Evolutionary conservation across 2,329 filamentous ascomycete genomes (phyloP).

Genomic region (Coleophoma cylindrospora): DNA sequence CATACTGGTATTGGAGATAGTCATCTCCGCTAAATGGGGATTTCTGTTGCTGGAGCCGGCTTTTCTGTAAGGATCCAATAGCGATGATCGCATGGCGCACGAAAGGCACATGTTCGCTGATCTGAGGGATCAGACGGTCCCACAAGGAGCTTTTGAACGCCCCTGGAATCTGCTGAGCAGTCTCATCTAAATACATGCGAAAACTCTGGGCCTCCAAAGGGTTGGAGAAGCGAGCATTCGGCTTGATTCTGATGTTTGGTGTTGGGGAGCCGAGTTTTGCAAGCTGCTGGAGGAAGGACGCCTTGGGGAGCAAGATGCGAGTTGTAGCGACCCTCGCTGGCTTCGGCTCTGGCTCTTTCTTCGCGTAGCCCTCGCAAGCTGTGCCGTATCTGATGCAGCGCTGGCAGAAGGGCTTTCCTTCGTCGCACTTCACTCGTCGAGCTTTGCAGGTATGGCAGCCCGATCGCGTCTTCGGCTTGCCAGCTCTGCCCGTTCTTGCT

Average conservation of each 20-base stretch:
- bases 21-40: not conserved
- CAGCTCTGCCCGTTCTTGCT: not conserved
- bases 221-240: not conserved
- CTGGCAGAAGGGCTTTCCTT: not conserved
- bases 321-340: not conserved
- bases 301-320: not conserved
- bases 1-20: slow-evolving; percentile 3
- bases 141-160: not conserved
- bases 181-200: not conserved
- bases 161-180: not conserved
- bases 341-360: not conserved
- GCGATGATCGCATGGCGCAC: not conserved
- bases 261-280: not conserved
- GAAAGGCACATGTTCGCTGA: not conserved
- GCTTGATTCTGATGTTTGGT: not conserved
- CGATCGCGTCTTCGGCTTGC: not conserved
- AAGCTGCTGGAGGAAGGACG: not conserved
- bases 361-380: not conserved
- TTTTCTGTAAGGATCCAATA: not conserved
- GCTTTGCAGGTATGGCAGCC: not conserved
- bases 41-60: not conserved
- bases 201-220: not conserved
- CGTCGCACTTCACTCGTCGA: not conserved
- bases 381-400: not conserved
- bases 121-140: not conserved